Conservation (phyloP, 768 basidiomycete genomes). For the Boletus reticulatus region DNA sequence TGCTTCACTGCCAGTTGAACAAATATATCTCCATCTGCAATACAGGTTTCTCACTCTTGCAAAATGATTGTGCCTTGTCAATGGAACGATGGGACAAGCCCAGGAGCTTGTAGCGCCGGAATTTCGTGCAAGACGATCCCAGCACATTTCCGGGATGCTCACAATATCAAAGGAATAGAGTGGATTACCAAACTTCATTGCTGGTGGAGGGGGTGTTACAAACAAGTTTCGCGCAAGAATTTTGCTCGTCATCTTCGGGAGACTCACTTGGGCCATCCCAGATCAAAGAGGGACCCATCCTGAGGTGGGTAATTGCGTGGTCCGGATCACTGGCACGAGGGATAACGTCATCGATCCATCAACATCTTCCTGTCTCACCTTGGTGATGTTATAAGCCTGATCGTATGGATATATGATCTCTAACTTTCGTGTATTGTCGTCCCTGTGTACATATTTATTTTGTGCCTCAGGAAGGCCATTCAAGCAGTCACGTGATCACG, state of each 20-base stretch:
- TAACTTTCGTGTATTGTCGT: no score
- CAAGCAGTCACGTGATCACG: constrained; percentile 20
- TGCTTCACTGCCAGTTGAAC: not conserved
- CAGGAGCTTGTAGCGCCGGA: not conserved
- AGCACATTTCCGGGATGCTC: not conserved
- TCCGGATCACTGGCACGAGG: not conserved
- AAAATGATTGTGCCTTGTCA: not conserved
- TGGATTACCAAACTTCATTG: rapidly evolving
- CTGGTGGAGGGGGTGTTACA: not conserved
- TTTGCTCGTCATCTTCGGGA: constrained; percentile 1
- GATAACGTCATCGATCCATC: not conserved
- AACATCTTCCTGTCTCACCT: not conserved
- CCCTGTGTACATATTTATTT: no score
- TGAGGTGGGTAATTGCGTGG: not conserved
- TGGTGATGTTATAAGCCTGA: not conserved
- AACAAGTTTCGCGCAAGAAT: not conserved
- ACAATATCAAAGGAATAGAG: not conserved
- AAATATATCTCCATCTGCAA: no score
- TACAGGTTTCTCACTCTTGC: not conserved
- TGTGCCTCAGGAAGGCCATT: no score
- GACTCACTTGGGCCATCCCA: not conserved
- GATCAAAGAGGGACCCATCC: not conserved
- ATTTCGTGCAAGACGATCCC: not conserved
- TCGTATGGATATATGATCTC: not conserved
- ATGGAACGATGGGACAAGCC: not conserved